A percentile compares a stretch with the other conserved stretches of the same genome.
These are phyloP conservation scores for Lepidium sativum DNA, from an alignment of 345 rosid genomes.

Conservation along the genomic window DNA sequence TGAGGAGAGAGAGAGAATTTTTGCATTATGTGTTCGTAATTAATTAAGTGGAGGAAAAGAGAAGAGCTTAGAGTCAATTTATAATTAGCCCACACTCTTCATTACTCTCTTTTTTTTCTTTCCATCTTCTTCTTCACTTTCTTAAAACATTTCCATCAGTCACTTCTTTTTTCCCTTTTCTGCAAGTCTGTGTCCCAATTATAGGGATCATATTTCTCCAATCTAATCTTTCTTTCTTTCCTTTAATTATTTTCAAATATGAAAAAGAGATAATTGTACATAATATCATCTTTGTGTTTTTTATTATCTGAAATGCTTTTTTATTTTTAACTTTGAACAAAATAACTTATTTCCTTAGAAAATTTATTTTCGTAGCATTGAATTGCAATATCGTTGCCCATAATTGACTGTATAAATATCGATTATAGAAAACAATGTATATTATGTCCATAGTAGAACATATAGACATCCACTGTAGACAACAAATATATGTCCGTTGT, in stretches of 20 bases:
- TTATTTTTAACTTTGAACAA: too few relatives aligned
- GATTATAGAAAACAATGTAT: too few relatives aligned
- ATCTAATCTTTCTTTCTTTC: background rate
- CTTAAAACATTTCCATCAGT: background rate
- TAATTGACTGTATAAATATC: too few relatives aligned
- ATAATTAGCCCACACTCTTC: conserved; percentile 17
- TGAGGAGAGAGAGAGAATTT: conserved; percentile 1
- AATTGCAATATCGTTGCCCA: too few relatives aligned
- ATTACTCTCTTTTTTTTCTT: background rate
- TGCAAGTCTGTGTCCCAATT: conserved; percentile 13
- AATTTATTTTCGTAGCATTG: too few relatives aligned
- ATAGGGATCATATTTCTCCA: conserved; percentile 20
- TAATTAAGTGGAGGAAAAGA: conserved; percentile 1
- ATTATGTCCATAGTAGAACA: too few relatives aligned
- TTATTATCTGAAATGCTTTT: too few relatives aligned
- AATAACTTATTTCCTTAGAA: too few relatives aligned
- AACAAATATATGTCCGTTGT: too few relatives aligned
- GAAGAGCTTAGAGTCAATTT: conserved; percentile 13
- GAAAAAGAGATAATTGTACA: background rate
- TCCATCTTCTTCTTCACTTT: background rate
- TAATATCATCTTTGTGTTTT: too few relatives aligned
- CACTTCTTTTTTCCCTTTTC: background rate
- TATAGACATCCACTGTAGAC: too few relatives aligned
- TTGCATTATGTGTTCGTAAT: conserved; percentile 16
- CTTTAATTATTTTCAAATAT: conserved; percentile 7